Base-by-base conservation (phyloP, 2,329 filamentous ascomycete genomes). In the Allantophomopsis cytisporea region DNA sequence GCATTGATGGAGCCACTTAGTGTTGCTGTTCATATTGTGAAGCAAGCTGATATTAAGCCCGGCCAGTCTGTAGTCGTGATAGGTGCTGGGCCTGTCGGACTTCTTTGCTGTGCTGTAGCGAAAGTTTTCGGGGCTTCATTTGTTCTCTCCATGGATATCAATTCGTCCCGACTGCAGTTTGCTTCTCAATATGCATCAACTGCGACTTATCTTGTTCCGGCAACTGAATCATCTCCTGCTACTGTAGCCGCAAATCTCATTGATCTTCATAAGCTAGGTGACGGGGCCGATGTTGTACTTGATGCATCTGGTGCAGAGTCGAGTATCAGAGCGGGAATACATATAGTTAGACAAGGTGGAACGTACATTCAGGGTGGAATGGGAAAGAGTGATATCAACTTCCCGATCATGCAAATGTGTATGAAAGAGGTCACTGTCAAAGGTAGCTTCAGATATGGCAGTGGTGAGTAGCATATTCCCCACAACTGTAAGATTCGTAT, bases 161-260 rank as follows among this genome's bases (percentile, higher is more conserved):
- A 59, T 2, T 47, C 53, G 7, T 56, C 57, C 2, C 51, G 65
- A 1, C 48, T 62, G 2, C 53, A 61, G 0, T 65, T 71, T 44
- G 65, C 67, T 0, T 52, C 46, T 8, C 44, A 54, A 1, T 68
- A 66, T 43, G 66, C 59, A 2, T 67, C 65, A 0, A 62, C 69
- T 32, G 55, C 56, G 11, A 58, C 63, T 2, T 65, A 64, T 37
- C 50, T 65, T 2, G 59, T 63, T 1, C 50, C 56, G 2, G 47
- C 48, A 28, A 49, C 58, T 1, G 45, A 47, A 2, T 42, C 48
- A 67, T 74, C 52, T 94, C 87, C 66, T 83, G 83, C 50, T 67
- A 71, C 37, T 86, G 8, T 53, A 46, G 2, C 54, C 61, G 28
- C 55, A 58, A 21, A 54, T 59, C 8, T 56, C 60, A 30, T 52